Evolutionary conservation across 1,139 yeast species (phyloP), one percentile per base, ranked within the genome.

Genomic region (Magnusiomyces tetraspermus): DNA sequence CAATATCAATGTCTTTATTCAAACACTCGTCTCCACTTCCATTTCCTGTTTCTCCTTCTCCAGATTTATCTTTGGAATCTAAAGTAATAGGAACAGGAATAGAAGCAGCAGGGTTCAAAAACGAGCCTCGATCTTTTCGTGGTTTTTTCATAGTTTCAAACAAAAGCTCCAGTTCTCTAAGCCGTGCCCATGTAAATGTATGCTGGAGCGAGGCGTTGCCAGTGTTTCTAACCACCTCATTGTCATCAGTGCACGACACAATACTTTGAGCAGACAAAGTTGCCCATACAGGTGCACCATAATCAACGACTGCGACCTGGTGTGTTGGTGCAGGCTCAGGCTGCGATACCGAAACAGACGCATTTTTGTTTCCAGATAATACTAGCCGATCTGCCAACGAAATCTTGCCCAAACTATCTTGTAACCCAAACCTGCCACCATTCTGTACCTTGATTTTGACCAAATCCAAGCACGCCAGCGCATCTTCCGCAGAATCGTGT

Each of bases 401-500:
- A 31, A 55, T 51, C 55, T 49, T 8, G 55, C 54, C 21, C 47
- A 49, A 22, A 52, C 48, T 37, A 49, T 57, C 31, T 71, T 67
- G 0, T 15, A 17, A 22, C 13, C 97, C 97, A 67, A 77, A 85
- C 3, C 75, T 69, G 5, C 68, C 66, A 0, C 97, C 97, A 54
- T 82, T 78, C 2, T 72, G 65, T 15, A 89, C 70, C 62, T 90
- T 89, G 57, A 80, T 61, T 59, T 85, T 80, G 0, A 86, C 79
- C 50, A 92, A 73, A 56, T 87, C 90, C 61, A 90, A 71, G 63
- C 96, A 87, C 0, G 96, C 83, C 38, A 67, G 67, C 6, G 96
- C 86, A 65, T 92, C 98, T 64, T 88, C 96, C 1, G 83, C 75
- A 0, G 97, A 84, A 48, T 92, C 86, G 67, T 92, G 98, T 2